Conservation (phyloP, 192 early-diverging fungal genomes). For the Anaeromyces robustus region DNA sequence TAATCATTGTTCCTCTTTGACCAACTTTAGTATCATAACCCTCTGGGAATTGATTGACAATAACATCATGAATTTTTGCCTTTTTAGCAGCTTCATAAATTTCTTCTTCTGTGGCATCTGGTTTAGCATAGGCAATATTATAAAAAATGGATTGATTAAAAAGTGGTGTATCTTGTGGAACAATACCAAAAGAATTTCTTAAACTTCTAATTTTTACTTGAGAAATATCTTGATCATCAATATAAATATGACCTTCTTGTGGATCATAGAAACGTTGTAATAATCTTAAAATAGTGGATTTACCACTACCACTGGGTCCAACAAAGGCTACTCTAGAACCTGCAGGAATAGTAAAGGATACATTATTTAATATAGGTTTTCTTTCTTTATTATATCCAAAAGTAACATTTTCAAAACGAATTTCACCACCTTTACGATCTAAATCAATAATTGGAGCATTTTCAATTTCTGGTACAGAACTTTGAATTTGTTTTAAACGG, state of each 20-base stretch:
- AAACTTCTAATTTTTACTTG: slow-evolving; percentile 64
- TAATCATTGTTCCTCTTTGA: slow-evolving; percentile 62
- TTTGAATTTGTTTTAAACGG: slow-evolving; percentile 45
- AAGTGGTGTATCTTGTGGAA: slow-evolving; percentile 82
- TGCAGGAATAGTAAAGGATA: slow-evolving; percentile 68
- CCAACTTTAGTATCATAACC: slow-evolving; percentile 78
- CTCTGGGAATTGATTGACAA: slow-evolving; percentile 50
- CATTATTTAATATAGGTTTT: slow-evolving; percentile 26
- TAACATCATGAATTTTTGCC: slow-evolving; percentile 63
- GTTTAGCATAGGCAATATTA: slow-evolving; percentile 83
- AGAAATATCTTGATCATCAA: slow-evolving; percentile 75
- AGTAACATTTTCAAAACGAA: slow-evolving; percentile 69
- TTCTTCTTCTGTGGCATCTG: slow-evolving; percentile 41
- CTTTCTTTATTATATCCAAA: slow-evolving; percentile 75
- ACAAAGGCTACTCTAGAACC: slow-evolving; percentile 84
- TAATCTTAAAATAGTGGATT: slow-evolving; percentile 58
- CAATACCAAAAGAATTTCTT: slow-evolving; percentile 65
- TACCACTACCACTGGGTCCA: slow-evolving; percentile 86
- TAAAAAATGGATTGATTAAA: slow-evolving; percentile 87
- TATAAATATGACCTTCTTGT: slow-evolving; percentile 50
- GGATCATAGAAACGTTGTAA: slow-evolving; percentile 94
- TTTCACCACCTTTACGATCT: slow-evolving; percentile 32
- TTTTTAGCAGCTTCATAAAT: slow-evolving; percentile 52
- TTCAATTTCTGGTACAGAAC: slow-evolving; percentile 18
- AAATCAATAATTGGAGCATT: slow-evolving; percentile 13